A percentile compares a stretch with the other conserved stretches of the same genome.
phyloP scores from a whole-genome alignment of 352 stramenopile species.

The Phytopythium aichiense region DNA sequence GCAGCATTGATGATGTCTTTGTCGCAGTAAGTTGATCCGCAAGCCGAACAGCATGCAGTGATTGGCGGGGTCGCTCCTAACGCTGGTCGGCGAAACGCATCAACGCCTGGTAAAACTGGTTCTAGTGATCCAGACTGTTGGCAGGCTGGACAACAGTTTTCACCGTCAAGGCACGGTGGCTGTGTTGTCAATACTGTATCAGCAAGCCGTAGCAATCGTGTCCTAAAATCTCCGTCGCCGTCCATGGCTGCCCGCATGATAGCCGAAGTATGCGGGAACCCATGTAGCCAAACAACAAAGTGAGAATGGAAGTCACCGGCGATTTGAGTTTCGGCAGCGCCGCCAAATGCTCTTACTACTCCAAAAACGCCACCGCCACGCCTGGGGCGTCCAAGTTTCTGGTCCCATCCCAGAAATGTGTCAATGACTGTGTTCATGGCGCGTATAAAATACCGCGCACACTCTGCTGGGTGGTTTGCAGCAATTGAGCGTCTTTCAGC shows the following conservation, averaged over 20 bases:
- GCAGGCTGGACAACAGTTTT: background rate
- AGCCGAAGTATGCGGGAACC: constrained; percentile 12
- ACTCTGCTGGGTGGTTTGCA: constrained; percentile 12
- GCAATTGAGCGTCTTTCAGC: constrained; percentile 13
- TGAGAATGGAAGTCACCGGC: constrained; percentile 23
- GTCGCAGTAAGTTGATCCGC: background rate
- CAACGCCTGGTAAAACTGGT: background rate
- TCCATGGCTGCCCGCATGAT: background rate
- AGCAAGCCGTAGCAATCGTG: background rate
- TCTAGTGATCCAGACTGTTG: background rate
- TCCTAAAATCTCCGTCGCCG: background rate
- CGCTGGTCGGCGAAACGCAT: constrained; percentile 6
- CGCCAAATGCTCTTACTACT: constrained; percentile 18
- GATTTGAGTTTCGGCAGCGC: constrained; percentile 19
- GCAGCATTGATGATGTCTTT: constrained; percentile 8
- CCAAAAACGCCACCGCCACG: constrained; percentile 19
- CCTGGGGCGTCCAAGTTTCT: background rate
- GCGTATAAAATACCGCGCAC: constrained; percentile 18
- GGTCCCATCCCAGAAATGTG: constrained; percentile 13
- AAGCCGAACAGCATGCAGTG: constrained; percentile 1
- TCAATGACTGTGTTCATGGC: constrained; percentile 17
- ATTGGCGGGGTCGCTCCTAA: background rate
- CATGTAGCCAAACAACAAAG: constrained; percentile 23
- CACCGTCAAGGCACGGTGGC: background rate
- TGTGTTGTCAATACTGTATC: constrained; percentile 4